These are phyloP conservation scores for Nicotiana benthamiana DNA, from an alignment of 257 asterid genomes.

Conservation along the genomic window DNA sequence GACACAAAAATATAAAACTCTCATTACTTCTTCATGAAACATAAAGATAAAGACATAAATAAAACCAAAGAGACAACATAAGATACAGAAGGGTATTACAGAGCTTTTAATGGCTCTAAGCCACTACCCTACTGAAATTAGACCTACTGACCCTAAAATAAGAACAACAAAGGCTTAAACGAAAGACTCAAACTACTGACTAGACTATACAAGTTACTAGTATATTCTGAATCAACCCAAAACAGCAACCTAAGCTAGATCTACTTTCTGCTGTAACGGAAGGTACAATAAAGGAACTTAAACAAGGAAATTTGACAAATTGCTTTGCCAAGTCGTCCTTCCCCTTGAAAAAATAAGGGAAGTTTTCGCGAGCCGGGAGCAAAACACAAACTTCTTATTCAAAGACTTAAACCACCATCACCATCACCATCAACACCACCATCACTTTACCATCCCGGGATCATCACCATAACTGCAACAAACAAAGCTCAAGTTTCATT, in stretches of 20 bases:
- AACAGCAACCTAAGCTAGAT: not conserved
- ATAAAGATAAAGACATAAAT: too few species aligned
- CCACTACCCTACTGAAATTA: not conserved
- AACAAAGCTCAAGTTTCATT: too few species aligned
- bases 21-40: not conserved
- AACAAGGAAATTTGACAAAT: not conserved
- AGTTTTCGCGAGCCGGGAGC: constrained; percentile 1
- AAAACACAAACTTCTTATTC: not conserved
- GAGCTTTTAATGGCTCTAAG: not conserved
- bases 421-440: not conserved
- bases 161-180: not conserved
- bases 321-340: constrained; percentile 12
- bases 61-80: too few species aligned
- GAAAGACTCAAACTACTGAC: not conserved
- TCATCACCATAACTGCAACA: not conserved
- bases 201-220: not conserved
- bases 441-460: not conserved
- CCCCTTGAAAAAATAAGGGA: constrained; percentile 45
- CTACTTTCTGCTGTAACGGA: not conserved
- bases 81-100: not conserved
- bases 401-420: not conserved
- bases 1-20: not conserved
- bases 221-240: not conserved
- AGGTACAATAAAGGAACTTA: not conserved
- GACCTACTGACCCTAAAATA: not conserved